These are phyloP conservation scores for Solanum chilense DNA, from an alignment of 257 asterid genomes.

Conservation along the genomic window DNA sequence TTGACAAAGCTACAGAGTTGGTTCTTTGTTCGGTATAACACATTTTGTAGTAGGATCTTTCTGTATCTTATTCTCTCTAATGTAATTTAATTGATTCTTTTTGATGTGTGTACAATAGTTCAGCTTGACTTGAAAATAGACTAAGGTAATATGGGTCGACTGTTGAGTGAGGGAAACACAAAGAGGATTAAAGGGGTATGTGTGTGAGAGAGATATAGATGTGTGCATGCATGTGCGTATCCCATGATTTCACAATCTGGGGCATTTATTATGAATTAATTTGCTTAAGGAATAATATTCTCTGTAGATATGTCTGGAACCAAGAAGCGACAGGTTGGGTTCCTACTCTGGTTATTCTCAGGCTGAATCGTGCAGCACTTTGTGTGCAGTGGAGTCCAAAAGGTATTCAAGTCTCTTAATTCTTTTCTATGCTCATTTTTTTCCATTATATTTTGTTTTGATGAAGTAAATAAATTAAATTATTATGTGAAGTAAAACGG, in stretches of 20 bases:
- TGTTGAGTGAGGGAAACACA: not conserved
- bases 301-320: constrained; percentile 88
- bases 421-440: not conserved
- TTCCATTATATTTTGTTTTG: not conserved
- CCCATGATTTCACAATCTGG: not conserved
- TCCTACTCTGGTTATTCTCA: constrained; percentile 94
- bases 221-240: not conserved
- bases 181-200: not conserved
- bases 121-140: not conserved
- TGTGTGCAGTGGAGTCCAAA: constrained; percentile 99
- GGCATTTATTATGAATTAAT: not conserved
- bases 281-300: not conserved
- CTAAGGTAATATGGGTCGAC: not conserved
- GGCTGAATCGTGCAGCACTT: constrained; percentile 97
- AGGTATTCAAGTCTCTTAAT: constrained; percentile 33
- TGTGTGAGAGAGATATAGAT: not conserved
- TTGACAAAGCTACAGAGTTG: not conserved
- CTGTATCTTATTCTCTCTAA: not conserved
- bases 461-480: not conserved
- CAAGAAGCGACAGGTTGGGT: constrained; percentile 79
- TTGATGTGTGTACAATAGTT: not conserved
- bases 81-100: not conserved
- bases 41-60: not conserved
- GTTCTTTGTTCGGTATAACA: not conserved
- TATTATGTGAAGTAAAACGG: not conserved